Evolutionary conservation across 306 rosid species (phyloP).

Genomic region (Lotus japonicus): DNA sequence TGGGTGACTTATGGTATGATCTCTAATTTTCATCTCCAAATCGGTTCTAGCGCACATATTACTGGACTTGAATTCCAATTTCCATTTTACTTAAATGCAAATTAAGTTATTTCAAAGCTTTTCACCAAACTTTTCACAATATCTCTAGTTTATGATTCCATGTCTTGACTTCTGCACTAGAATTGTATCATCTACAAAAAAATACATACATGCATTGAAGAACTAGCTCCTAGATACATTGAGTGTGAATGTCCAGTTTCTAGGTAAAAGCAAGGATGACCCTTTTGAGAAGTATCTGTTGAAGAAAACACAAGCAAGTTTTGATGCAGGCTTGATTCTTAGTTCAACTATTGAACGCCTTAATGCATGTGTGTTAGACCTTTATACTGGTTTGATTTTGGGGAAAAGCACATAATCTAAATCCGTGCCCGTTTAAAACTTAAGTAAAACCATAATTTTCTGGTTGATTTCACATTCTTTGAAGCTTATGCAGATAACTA

Average conservation of each 20-base stretch:
- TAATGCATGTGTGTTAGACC: background rate
- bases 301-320: background rate
- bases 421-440: background rate
- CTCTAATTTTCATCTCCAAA: slow-evolving; percentile 1
- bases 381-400: background rate
- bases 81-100: background rate
- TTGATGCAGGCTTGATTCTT: background rate
- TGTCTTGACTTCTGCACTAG: background rate
- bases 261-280: background rate
- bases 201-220: background rate
- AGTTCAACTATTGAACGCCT: background rate
- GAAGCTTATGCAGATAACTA: background rate
- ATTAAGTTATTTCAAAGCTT: background rate
- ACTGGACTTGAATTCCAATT: background rate
- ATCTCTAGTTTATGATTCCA: background rate
- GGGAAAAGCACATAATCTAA: background rate
- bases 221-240: background rate
- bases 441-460: background rate
- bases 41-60: background rate
- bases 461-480: background rate
- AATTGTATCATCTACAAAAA: background rate
- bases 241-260: background rate
- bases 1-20: background rate
- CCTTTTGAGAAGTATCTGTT: background rate
- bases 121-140: background rate